These are phyloP conservation scores for Trichophyton verrucosum DNA, from an alignment of 2,329 filamentous ascomycete species.

Conservation along the genomic window DNA sequence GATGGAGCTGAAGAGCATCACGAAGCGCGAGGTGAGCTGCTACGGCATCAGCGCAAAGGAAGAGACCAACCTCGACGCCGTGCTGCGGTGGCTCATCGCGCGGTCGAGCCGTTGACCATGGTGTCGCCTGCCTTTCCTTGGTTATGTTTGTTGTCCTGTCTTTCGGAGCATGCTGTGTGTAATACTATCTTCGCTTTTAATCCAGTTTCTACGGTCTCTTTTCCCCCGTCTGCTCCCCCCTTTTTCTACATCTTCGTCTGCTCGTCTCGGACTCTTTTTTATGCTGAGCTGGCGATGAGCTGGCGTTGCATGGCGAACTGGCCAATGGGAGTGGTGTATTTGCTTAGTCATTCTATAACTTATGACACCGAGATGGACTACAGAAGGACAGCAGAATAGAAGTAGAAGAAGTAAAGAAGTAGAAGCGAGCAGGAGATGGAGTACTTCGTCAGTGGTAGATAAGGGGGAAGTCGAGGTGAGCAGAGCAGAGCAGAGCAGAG, in stretches of 20 bases:
- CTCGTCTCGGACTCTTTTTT: background rate
- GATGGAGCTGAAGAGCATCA: conserved; percentile 78
- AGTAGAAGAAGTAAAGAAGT: too few relatives aligned
- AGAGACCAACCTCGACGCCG: conserved; percentile 95
- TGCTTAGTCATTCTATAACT: too few relatives aligned
- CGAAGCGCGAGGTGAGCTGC: conserved; percentile 88
- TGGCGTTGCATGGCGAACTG: too few relatives aligned
- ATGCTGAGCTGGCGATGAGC: too few relatives aligned
- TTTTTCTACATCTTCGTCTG: background rate
- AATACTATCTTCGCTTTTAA: background rate
- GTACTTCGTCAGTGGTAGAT: too few relatives aligned
- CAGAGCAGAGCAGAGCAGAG: too few relatives aligned
- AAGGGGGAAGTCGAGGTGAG: too few relatives aligned
- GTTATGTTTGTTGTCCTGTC: background rate
- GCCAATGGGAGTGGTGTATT: too few relatives aligned
- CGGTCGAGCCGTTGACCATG: conserved; percentile 57
- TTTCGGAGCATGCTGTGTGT: background rate
- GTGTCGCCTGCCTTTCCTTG: background rate
- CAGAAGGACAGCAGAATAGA: too few relatives aligned
- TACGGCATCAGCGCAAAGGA: conserved; percentile 98
- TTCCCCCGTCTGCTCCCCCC: too few relatives aligned
- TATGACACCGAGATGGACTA: too few relatives aligned
- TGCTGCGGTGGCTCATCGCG: conserved; percentile 91
- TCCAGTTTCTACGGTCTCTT: background rate
- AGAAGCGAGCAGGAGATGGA: too few relatives aligned